Evolutionary conservation across 129 eudicot species (phyloP).

Genomic region (Silybum marianum): DNA sequence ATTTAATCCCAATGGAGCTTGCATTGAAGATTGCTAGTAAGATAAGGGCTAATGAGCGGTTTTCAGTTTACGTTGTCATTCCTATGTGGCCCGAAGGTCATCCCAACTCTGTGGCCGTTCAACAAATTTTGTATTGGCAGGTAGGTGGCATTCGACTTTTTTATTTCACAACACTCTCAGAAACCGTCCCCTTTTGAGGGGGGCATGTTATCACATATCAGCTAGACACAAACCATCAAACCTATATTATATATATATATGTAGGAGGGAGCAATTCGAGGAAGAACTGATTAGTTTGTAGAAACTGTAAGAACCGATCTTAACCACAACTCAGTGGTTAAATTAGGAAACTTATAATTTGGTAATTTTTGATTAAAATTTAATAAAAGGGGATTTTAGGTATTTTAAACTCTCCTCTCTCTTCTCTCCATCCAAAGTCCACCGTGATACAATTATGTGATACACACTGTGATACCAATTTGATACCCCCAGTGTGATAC

Average conservation of each 20-base stretch:
- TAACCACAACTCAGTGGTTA: too few species aligned
- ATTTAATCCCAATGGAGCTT: slow-evolving; percentile 88
- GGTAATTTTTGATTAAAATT: too few species aligned
- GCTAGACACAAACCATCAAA: not conserved
- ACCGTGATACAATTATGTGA: too few species aligned
- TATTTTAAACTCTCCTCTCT: too few species aligned
- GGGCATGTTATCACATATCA: not conserved
- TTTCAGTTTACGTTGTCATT: slow-evolving; percentile 77
- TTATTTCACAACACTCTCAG: not conserved
- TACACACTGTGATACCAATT: too few species aligned
- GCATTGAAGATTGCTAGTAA: slow-evolving; percentile 85
- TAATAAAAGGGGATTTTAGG: too few species aligned
- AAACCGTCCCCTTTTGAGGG: not conserved
- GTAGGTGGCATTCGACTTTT: slow-evolving; percentile 36
- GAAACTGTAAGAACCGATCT: too few species aligned
- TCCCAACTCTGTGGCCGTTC: slow-evolving; percentile 77
- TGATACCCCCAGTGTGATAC: too few species aligned
- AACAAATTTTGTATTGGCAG: slow-evolving; percentile 95
- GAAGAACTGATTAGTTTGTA: too few species aligned
- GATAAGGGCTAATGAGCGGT: slow-evolving; percentile 78
- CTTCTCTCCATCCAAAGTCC: too few species aligned
- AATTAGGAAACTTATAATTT: too few species aligned
- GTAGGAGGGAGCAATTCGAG: too few species aligned
- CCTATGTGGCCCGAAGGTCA: slow-evolving; percentile 99
- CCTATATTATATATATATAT: not conserved